Base-by-base conservation (phyloP, 352 stramenopile genomes). In the Globisporangium paroecandrum region DNA sequence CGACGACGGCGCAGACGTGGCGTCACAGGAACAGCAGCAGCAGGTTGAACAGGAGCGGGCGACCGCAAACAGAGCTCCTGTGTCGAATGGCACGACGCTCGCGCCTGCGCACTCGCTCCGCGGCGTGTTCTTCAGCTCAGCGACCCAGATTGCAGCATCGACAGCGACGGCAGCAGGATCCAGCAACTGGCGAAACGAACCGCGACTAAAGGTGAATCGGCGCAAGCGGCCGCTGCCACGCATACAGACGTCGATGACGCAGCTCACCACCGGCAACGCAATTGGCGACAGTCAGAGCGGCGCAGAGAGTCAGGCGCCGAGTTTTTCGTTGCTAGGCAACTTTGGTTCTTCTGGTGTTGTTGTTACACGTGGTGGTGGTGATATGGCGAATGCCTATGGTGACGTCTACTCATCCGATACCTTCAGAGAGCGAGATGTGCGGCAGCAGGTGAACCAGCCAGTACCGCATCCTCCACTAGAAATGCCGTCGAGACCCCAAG, bases 121-220 rank as follows among this genome's bases (percentile, higher is more conserved):
- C 8, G 80, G 77, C 2, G 73, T 82, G 25, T 89, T 89, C 58
- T 89, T 85, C 70, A 78, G 60, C 55, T 76, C 77, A 1, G 58
- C 72, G 22, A 4, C 61, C n/a, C 25, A 20, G 18, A 4, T 15
- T 57, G 1, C 46, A 18, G n/a, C 15, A 34, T 51, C 63, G 12
- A 27, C 46, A 8, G 38, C 38, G 38, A 46, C 38, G 12, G 20
- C 38, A 46, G 38, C 54, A 25, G 20, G 43, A 20, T n/a, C 24
- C 38, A 32, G 29, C 12, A 15, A 36, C 1, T 89, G 78, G 80
- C 68, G 64, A 62, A 58, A 75, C 29, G 78, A 85, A 36, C 27
- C 54, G 25, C 71, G 80, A 36, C 60, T 89, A 2, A 38, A 36
- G 36, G 75, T 85, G 2, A 87, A 87, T 36, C 58, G 65, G 6